Base-by-base conservation (phyloP, 257 asterid genomes). In the Solanum sparsipilum region DNA sequence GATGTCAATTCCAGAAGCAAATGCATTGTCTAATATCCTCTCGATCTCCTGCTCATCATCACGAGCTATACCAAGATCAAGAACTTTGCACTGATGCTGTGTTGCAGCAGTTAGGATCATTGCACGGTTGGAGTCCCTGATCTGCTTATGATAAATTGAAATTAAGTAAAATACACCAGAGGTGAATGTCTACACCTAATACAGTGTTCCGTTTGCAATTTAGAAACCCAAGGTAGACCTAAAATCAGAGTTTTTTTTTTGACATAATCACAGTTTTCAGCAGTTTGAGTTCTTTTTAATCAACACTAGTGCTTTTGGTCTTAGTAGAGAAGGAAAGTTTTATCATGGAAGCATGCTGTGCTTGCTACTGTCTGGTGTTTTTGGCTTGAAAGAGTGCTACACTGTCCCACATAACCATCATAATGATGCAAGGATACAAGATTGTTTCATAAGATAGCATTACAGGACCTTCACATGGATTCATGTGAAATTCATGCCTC, bases 51-150 rank as follows among this genome's bases (percentile, higher is more conserved):
- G 88, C 91, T 96, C 95, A 75, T 92, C 88, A n/a, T 97, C 99
- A 75, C 68, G 91, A 89, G 93, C 98, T 89, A 97, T 96, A 87
- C 98, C 99, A 70, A 97, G 96, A 93, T 97, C 99, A 86, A 94
- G 90, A 89, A 97, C 93, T 85, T 93, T 93, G 93, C 99, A 96
- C 41, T 91, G 94, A 72, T 93, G 96, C 91, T 95, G 97, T 70
- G 29, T 60, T 86, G 90, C 94, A 65, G 98, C 98, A 92, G 96
- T 93, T 89, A 97, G 92, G 90, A 96, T 85, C 99, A 97, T 97
- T 67, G 99, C 98, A 89, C 99, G 98, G 90, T 96, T 96, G 87
- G 99, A 97, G 88, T 96, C 98, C 93, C 99, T 92, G 83, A 97
- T 95, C 99, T 97, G 95, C 92, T 89, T 27, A 48, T 81, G 29